Evolutionary conservation across 2,329 filamentous ascomycete genomes (phyloP).

Genomic region (Aspergillus fumigatus): DNA sequence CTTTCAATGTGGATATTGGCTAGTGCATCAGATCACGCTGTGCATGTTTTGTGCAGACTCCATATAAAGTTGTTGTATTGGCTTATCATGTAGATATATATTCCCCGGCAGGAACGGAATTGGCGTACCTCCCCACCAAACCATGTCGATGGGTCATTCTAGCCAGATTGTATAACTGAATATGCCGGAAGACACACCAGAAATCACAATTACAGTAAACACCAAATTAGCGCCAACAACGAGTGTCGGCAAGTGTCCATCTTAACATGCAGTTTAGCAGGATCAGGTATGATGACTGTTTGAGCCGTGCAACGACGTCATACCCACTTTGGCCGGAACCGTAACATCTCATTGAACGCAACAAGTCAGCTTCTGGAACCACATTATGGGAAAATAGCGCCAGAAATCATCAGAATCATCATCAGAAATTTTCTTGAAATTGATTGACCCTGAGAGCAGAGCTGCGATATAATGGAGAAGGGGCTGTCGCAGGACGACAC

Average conservation of each 20-base stretch:
- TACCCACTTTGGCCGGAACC: conserved; percentile 17
- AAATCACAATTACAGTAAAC: background rate
- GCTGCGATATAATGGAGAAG: conserved; percentile 1
- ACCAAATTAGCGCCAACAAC: background rate
- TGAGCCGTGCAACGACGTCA: conserved; percentile 21
- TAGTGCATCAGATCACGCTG: background rate
- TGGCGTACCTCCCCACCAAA: background rate
- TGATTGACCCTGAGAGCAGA: background rate
- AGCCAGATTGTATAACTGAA: background rate
- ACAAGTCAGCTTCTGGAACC: background rate
- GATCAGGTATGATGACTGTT: background rate
- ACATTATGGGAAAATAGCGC: background rate
- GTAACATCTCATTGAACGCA: conserved; percentile 8
- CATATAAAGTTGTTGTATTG: too few species aligned
- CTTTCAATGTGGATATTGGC: background rate
- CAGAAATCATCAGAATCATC: background rate
- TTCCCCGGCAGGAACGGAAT: background rate
- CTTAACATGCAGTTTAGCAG: background rate
- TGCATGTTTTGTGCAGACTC: background rate
- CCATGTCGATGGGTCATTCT: background rate
- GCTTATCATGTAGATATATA: background rate
- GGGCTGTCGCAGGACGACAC: conserved; percentile 6
- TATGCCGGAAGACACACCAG: background rate
- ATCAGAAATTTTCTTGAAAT: background rate
- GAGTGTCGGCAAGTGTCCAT: background rate